Evolutionary conservation across 305 asterid genomes (phyloP).

Genomic region (Fraxinus velutina): DNA sequence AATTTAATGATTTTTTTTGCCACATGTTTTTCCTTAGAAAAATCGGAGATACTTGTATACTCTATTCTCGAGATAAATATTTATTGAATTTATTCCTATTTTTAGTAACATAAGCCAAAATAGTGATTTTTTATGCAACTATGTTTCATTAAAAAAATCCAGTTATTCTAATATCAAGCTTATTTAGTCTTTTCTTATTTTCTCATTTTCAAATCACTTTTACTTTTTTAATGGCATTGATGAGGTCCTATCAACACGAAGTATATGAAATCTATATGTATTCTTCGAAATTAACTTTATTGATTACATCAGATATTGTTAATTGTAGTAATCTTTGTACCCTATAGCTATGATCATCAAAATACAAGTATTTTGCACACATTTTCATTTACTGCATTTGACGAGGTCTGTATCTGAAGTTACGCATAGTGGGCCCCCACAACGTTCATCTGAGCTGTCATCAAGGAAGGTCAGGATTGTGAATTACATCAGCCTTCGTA

Average conservation of each 20-base stretch:
- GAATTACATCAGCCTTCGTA: not conserved
- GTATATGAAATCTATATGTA: not conserved
- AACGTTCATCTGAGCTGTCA: not conserved
- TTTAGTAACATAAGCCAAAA: not conserved
- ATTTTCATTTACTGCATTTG: not conserved
- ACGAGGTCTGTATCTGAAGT: not conserved
- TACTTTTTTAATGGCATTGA: slow-evolving; percentile 5
- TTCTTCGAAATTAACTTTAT: not conserved
- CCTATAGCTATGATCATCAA: not conserved
- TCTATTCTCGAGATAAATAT: too few relatives aligned
- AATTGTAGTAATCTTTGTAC: not conserved
- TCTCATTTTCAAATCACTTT: not conserved
- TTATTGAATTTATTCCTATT: not conserved
- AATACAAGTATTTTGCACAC: not conserved
- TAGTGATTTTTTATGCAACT: not conserved
- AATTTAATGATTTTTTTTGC: not conserved
- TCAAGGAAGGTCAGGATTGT: not conserved
- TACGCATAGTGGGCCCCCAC: not conserved
- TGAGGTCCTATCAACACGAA: not conserved
- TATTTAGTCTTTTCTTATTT: not conserved
- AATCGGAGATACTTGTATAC: not conserved
- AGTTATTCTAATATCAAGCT: not conserved
- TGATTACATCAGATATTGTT: not conserved
- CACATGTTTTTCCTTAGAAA: not conserved
- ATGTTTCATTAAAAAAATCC: not conserved